A percentile compares a stretch with the other conserved stretches of the same genome.
These are phyloP conservation scores for Fonsecaea monophora DNA, from an alignment of 2,329 filamentous ascomycete species.

Conservation along the genomic window DNA sequence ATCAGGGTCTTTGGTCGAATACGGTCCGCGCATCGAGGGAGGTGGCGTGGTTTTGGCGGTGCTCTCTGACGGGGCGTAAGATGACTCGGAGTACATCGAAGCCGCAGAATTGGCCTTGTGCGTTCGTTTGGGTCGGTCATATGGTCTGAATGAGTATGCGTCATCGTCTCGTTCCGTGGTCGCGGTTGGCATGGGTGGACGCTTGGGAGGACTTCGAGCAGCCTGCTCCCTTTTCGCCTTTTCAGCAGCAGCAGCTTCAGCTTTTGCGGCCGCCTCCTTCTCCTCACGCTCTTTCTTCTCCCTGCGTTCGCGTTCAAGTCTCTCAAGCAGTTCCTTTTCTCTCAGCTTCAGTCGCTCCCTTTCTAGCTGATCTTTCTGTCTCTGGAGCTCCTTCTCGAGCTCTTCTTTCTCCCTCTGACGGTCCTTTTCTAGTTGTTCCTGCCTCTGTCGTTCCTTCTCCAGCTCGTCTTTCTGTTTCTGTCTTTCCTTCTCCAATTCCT, in stretches of 20 bases:
- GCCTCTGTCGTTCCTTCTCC: slow-evolving; percentile 37
- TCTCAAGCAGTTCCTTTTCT: slow-evolving; percentile 40
- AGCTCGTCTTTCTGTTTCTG: slow-evolving; percentile 41
- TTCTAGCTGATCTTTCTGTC: slow-evolving; percentile 34
- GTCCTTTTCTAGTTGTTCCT: slow-evolving; percentile 42
- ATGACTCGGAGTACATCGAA: slow-evolving; percentile 80
- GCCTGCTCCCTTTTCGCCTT: slow-evolving; percentile 64
- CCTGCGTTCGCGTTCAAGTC: slow-evolving; percentile 43
- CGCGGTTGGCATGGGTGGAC: slow-evolving; percentile 46
- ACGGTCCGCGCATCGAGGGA: slow-evolving; percentile 76
- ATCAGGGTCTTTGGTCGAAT: slow-evolving; percentile 86
- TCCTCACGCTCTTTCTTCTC: slow-evolving; percentile 45
- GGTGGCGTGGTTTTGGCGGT: slow-evolving; percentile 85
- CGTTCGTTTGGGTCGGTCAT: slow-evolving; percentile 69
- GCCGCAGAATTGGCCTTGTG: slow-evolving; percentile 69
- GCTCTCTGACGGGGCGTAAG: slow-evolving; percentile 82
- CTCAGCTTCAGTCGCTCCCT: slow-evolving; percentile 38
- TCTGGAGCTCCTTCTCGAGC: slow-evolving; percentile 36
- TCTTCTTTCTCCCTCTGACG: slow-evolving; percentile 38
- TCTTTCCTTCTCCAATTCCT: slow-evolving; percentile 39
- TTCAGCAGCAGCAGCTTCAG: slow-evolving; percentile 37
- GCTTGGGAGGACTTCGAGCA: slow-evolving; percentile 43
- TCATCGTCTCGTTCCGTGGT: slow-evolving; percentile 61
- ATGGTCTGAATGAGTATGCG: slow-evolving; percentile 76
- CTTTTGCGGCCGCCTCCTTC: slow-evolving; percentile 43